Base-by-base conservation (phyloP, 1,139 yeast species). In the Hyphopichia buzzinii region DNA sequence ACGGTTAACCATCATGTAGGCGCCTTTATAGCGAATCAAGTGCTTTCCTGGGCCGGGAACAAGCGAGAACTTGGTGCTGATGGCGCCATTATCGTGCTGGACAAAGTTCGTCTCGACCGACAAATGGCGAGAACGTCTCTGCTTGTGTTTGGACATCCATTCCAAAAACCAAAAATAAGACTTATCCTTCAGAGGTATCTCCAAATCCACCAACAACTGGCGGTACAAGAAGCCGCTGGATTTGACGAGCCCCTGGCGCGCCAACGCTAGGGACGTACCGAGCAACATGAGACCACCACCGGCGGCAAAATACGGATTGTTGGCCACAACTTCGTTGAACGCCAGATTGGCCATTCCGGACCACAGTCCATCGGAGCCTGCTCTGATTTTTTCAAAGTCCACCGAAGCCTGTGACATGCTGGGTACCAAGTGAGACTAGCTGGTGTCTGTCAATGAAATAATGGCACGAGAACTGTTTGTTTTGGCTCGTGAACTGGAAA, bases 41-140 rank as follows among this genome's bases (percentile, higher is more conserved):
- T 92, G 98, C 52, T 84, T 86, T 2, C 98, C 98, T 0, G 97
- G 97, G 11, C 98, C 98, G 0, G 98, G 98, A n/a, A 92, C 97
- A 38, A 92, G 74, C 31, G 89, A 80, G 57, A 92, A 90, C 40
- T 81, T 86, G 8, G 98, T 89, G 13, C 84, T 73, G 2, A 89
- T 88, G 3, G 95, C 78, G 0, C 98, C 98, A 55, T 90, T 90
- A 49, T 89, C 95, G 60, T 90, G 97, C 57, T 90, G 96, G 25
- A 82, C 69, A 59, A 75, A 89, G 44, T 77, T 79, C 4, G 98
- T 92, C 50, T 89, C 95, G 12, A 92, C 97, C 34, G 95, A 81
- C 38, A 92, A 64, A 59, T 94, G 97, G 48, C 97, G 74, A 13
- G 94, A 83, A 24, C 77, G 67, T 37, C 96, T 64, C 39, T 79